Evolutionary conservation across 495 filamentous ascomycete genomes (phyloP), one percentile per base, ranked within the genome.

Genomic region (Clavariopsis aquatica): DNA sequence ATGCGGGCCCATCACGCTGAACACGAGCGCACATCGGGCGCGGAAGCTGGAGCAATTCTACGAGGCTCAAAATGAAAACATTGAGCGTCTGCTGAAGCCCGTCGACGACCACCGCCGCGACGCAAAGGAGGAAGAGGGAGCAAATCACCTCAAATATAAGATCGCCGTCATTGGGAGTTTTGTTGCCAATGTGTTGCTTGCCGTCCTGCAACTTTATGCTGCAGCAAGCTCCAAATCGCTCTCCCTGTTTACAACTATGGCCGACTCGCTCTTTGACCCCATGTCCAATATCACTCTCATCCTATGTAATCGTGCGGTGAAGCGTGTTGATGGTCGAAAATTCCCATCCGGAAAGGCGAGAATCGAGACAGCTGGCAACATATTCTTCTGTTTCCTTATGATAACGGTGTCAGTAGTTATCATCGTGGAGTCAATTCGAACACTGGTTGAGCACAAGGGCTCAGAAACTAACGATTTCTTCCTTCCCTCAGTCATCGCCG

Each of bases 321-420:
- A 88, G 68, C 85, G 83, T 49, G 95, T 98, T 61, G 92, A 98
- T 72, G 83, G 90, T n/a, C 84, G 84, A 65, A 87, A 89, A 55
- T 98, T 97, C 75, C 94, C 94, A 2, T 91, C 89, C 0, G 94
- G 94, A 60, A 98, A 97, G 74, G 92, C 92, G 8, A 87, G 94
- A 22, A 90, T 98, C 54, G 94, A 98, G 76, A 98, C 92, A 5
- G 91, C 92, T 0, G 94, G 94, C 49, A 98, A 98, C 72, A 98
- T 98, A 69, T 85, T 88, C 65, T 98, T 98, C 81, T 96, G 93
- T 78, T 96, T 95, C 78, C 81, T 98, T 69, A 98, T 98, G 94
- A 89, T 85, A 49, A 80, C 90, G 49, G 93, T 98, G 19, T 96
- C 92, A 1, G 81, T 90, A 66, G 90, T 98, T 74, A 81, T 98